phyloP scores from a whole-genome alignment of 2,329 filamentous ascomycete genomes.

The Didymella arachidicola region DNA sequence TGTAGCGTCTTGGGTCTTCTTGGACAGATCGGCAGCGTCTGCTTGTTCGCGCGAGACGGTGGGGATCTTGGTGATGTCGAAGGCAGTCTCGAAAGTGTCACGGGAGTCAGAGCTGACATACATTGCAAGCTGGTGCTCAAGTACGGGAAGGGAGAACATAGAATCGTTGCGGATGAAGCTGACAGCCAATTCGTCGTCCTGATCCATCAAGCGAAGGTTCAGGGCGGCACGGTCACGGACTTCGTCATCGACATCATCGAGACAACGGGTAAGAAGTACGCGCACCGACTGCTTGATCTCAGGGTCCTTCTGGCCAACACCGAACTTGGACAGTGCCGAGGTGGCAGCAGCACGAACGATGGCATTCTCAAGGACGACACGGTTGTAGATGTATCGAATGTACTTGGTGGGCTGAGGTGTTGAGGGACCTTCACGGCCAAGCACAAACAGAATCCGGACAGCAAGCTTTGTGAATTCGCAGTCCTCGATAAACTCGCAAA shows the following conservation, averaged over 20 bases:
- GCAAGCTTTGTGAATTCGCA: constrained; percentile 99
- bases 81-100: constrained; percentile 81
- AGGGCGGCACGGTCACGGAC: constrained; percentile 94
- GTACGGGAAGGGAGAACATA: constrained; percentile 92
- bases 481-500: constrained; percentile 99
- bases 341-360: constrained; percentile 95
- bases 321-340: constrained; percentile 95
- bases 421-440: constrained; percentile 93
- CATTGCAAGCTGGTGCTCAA: constrained; percentile 96
- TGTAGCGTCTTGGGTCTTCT: constrained; percentile 93
- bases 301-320: constrained; percentile 90
- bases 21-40: constrained; percentile 92
- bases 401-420: constrained; percentile 97
- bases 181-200: constrained; percentile 83
- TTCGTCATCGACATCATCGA: constrained; percentile 98
- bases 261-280: constrained; percentile 88
- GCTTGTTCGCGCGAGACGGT: constrained; percentile 96
- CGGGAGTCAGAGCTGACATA: constrained; percentile 95
- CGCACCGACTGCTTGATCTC: constrained; percentile 96
- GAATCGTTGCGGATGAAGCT: constrained; percentile 96
- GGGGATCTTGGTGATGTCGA: constrained; percentile 90
- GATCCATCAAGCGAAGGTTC: constrained; percentile 89
- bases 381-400: constrained; percentile 99
- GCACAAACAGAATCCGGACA: constrained; percentile 90
- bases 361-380: constrained; percentile 95